Conservation (phyloP, 2,329 filamentous ascomycete genomes). For the Paecilomyces formosus region DNA sequence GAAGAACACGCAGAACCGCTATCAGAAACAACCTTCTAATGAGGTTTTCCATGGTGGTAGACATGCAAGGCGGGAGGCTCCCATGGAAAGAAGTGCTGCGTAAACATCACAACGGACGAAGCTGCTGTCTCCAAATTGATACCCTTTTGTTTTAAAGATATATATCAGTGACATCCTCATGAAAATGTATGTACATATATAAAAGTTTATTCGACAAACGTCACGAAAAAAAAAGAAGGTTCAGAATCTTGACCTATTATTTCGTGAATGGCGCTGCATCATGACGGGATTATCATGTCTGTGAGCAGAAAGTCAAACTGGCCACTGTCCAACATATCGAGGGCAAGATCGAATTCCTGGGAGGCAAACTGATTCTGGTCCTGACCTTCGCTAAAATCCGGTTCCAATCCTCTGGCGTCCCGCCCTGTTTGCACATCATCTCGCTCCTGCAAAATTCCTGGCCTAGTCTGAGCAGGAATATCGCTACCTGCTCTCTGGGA, state of each 20-base stretch:
- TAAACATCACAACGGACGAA: background rate
- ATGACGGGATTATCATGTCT: background rate
- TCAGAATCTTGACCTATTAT: background rate
- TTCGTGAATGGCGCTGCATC: background rate
- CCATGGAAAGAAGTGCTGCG: background rate
- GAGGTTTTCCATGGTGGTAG: background rate
- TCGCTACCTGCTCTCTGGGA: conserved; percentile 1
- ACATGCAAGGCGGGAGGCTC: background rate
- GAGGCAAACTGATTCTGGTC: background rate
- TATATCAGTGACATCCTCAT: background rate
- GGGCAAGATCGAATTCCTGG: background rate
- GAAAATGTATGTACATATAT: background rate
- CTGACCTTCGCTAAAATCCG: background rate
- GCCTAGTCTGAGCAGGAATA: background rate
- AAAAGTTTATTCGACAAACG: too few relatives aligned
- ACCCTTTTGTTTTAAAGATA: background rate
- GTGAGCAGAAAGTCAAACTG: background rate
- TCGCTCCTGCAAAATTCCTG: background rate
- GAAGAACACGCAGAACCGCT: too few relatives aligned
- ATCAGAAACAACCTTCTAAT: too few relatives aligned
- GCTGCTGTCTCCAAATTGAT: background rate
- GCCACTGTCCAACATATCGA: background rate
- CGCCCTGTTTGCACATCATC: background rate
- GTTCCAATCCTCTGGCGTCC: background rate
- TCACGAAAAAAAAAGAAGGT: too few relatives aligned